These are phyloP conservation scores for Cyclospora cayetanensis DNA, from an alignment of 169 alveolate genomes.

Conservation along the genomic window DNA sequence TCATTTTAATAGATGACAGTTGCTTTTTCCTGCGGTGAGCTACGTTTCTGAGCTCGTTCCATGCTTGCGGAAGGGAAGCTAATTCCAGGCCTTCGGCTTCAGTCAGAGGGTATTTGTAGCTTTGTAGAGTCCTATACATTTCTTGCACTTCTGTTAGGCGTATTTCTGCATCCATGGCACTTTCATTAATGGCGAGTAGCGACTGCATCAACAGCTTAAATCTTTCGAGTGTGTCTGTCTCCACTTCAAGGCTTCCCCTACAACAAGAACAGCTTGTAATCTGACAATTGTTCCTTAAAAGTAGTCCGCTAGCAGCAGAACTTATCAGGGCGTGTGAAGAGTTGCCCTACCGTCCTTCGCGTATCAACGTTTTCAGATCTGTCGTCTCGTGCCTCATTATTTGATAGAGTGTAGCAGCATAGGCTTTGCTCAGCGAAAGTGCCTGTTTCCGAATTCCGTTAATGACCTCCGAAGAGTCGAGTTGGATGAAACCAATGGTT, in stretches of 20 bases:
- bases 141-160: conserved; percentile 89
- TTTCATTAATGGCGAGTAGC: conserved; percentile 86
- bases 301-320: background rate
- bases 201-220: conserved; percentile 83
- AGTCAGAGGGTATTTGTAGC: conserved; percentile 84
- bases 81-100: conserved; percentile 82
- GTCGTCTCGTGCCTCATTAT: conserved; percentile 71
- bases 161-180: conserved; percentile 93
- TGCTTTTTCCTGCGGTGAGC: conserved; percentile 65
- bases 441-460: conserved; percentile 78
- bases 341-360: conserved; percentile 51
- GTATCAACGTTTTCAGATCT: conserved; percentile 12
- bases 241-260: conserved; percentile 80
- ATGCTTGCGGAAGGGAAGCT: conserved; percentile 76
- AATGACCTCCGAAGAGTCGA: conserved; percentile 77
- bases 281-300: background rate
- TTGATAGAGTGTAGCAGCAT: conserved; percentile 74
- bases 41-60: conserved; percentile 71
- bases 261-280: conserved; percentile 12
- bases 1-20: conserved; percentile 39
- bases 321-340: conserved; percentile 57
- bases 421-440: conserved; percentile 75
- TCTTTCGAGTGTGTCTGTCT: conserved; percentile 88
- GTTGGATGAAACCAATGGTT: conserved; percentile 77
- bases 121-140: conserved; percentile 89